Evolutionary conservation across 805 yeast genomes (phyloP).

Genomic region (Kodamaea neixiangensis): DNA sequence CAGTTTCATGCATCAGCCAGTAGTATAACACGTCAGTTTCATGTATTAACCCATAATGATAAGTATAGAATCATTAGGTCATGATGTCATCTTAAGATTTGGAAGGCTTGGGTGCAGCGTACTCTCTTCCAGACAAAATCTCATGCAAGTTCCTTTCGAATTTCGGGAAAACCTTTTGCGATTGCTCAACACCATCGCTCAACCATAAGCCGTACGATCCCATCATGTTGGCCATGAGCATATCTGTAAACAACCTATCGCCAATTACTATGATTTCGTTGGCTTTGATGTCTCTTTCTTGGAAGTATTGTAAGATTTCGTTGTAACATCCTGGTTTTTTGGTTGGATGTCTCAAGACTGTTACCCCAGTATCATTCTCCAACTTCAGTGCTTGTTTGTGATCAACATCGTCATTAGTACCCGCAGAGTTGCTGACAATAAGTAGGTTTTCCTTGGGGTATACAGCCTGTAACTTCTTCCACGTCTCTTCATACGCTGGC

Average conservation of each 20-base stretch:
- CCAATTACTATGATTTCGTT: slow-evolving; percentile 83
- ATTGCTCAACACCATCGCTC: slow-evolving; percentile 66
- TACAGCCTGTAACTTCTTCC: slow-evolving; percentile 52
- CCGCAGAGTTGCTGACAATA: slow-evolving; percentile 92
- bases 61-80: not conserved
- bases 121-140: slow-evolving; percentile 6
- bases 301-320: slow-evolving; percentile 66
- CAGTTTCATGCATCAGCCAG: no score
- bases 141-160: slow-evolving; percentile 48
- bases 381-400: slow-evolving; percentile 60
- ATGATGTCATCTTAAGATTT: not conserved
- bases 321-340: slow-evolving; percentile 81
- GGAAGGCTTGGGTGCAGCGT: not conserved
- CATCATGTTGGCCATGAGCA: slow-evolving; percentile 93
- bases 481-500: slow-evolving; percentile 61
- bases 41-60: not conserved
- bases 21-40: no score
- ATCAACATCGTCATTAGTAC: slow-evolving; percentile 71
- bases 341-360: slow-evolving; percentile 67
- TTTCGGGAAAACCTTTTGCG: slow-evolving; percentile 51
- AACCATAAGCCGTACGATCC: slow-evolving; percentile 87
- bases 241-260: slow-evolving; percentile 87
- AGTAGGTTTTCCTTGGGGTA: slow-evolving; percentile 68
- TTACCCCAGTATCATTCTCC: slow-evolving; percentile 66
- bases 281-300: slow-evolving; percentile 48